phyloP scores from a whole-genome alignment of 495 filamentous ascomycete species.

The Rhypophila decipiens region DNA sequence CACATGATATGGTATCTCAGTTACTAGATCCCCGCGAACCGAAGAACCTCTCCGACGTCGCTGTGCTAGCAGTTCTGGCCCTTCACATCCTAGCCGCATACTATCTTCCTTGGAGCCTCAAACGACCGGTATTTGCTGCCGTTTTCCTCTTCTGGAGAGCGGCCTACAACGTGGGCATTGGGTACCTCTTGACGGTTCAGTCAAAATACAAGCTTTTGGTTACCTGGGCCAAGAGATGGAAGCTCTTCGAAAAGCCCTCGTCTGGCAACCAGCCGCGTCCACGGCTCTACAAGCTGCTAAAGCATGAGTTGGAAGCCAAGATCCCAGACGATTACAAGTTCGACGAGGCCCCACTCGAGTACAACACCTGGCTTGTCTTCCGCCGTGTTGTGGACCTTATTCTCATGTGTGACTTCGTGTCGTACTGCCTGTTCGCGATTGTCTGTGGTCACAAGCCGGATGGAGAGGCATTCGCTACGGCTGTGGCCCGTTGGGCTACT shows the following conservation, averaged over 20 bases:
- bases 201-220: constrained; percentile 82
- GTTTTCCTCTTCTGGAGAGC: constrained; percentile 89
- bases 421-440: constrained; percentile 91
- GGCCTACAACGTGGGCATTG: constrained; percentile 90
- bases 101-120: constrained; percentile 57
- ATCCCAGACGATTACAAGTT: constrained; percentile 92
- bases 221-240: constrained; percentile 77
- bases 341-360: constrained; percentile 87
- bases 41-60: constrained; percentile 82
- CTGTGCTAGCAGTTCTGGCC: constrained; percentile 76
- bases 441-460: constrained; percentile 72
- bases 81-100: constrained; percentile 67
- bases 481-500: constrained; percentile 67
- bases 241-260: constrained; percentile 77
- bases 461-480: constrained; percentile 63
- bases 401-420: constrained; percentile 96
- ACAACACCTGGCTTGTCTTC: constrained; percentile 98
- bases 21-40: constrained; percentile 90
- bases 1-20: constrained; percentile 98
- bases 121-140: constrained; percentile 67
- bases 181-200: constrained; percentile 80
- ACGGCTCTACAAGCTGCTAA: constrained; percentile 71
- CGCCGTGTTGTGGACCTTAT: constrained; percentile 91
- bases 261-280: constrained; percentile 77
- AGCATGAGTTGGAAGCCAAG: constrained; percentile 86